A percentile compares a stretch with the other conserved stretches of the same genome.
Conservation (phyloP, 73 alveolate species). For the Paramecium sexaurelia region DNA sequence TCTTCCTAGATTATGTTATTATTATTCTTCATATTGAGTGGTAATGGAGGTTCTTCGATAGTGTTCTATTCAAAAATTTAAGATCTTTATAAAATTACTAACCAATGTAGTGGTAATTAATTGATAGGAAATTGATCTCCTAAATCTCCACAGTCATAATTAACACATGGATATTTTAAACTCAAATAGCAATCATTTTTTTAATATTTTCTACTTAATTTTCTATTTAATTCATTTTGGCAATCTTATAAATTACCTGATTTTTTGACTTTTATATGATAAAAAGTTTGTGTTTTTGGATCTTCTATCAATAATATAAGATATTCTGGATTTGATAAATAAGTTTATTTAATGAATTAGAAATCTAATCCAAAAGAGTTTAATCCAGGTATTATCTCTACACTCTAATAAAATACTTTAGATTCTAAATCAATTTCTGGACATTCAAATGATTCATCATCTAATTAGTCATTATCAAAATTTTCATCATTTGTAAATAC, state of each 20-base stretch:
- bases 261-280: neutral
- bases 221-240: neutral
- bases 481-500: neutral
- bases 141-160: neutral
- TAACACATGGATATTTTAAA: neutral
- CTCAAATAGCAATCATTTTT: neutral
- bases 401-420: neutral
- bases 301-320: neutral
- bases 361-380: neutral
- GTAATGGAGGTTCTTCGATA: neutral
- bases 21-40: neutral
- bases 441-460: neutral
- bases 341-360: neutral
- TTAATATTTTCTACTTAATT: neutral
- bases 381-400: neutral
- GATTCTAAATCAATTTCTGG: constrained; percentile 34
- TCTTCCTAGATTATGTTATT: neutral
- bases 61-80: neutral
- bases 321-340: neutral
- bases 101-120: neutral
- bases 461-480: neutral
- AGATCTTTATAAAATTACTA: neutral
- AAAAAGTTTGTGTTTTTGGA: neutral
- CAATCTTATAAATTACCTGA: neutral
- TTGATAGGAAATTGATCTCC: neutral